These are phyloP conservation scores for Lactifluus subvellereus DNA, from an alignment of 768 basidiomycete genomes.

Conservation along the genomic window DNA sequence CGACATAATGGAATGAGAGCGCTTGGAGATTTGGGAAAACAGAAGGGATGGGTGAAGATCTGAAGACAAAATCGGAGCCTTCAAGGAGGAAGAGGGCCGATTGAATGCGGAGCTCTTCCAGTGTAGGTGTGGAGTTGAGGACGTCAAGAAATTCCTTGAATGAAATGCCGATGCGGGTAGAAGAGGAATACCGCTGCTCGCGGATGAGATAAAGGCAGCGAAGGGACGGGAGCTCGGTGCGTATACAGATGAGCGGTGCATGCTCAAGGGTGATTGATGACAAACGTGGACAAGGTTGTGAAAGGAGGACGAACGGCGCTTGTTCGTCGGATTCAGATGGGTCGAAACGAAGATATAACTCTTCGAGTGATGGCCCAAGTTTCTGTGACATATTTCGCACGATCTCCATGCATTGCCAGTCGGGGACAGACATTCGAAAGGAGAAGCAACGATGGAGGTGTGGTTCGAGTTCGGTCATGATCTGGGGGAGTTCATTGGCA, in stretches of 20 bases:
- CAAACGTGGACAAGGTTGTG: constrained; percentile 28
- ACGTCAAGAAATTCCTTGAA: constrained; percentile 27
- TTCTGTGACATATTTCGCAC: constrained; percentile 25
- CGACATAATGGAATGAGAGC: constrained; percentile 28
- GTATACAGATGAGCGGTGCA: constrained; percentile 28
- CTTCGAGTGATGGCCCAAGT: constrained; percentile 29
- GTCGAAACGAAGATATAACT: constrained; percentile 29
- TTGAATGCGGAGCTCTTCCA: constrained; percentile 28
- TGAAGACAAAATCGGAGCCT: constrained; percentile 27
- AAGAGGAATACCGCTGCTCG: constrained; percentile 28
- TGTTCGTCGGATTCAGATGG: constrained; percentile 28
- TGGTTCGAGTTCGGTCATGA: constrained; percentile 28
- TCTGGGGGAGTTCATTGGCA: constrained; percentile 23
- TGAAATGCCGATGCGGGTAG: constrained; percentile 26
- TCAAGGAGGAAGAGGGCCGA: constrained; percentile 28
- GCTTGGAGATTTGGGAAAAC: constrained; percentile 25
- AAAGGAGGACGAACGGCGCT: constrained; percentile 26
- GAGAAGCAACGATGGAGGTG: constrained; percentile 31
- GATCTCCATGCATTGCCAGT: constrained; percentile 29
- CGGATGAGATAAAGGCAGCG: constrained; percentile 27
- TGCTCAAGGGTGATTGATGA: constrained; percentile 29
- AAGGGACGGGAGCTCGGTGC: constrained; percentile 27
- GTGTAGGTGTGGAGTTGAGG: constrained; percentile 21
- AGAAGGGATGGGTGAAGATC: constrained; percentile 20
- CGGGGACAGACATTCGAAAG: constrained; percentile 28